These are phyloP conservation scores for Solanum chmielewskii DNA, from an alignment of 257 asterid genomes.

Conservation along the genomic window DNA sequence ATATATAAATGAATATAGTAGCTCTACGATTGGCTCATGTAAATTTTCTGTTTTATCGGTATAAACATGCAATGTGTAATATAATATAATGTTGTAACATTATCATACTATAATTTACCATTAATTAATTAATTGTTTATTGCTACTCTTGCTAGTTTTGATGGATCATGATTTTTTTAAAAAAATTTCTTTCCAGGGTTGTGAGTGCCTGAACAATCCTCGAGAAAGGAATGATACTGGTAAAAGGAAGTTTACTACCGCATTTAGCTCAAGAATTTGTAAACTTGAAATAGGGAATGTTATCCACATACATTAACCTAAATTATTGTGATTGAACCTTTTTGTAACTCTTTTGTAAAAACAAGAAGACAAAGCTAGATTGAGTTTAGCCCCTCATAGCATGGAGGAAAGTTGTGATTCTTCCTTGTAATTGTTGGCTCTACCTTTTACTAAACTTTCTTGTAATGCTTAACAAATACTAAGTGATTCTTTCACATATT, in stretches of 20 bases:
- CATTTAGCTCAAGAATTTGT: slow-evolving; percentile 63
- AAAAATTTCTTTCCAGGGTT: slow-evolving; percentile 27
- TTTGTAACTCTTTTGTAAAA: not conserved
- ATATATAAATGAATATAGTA: not conserved
- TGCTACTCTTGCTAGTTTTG: not conserved
- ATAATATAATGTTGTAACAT: no score
- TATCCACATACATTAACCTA: slow-evolving; percentile 28
- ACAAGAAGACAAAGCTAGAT: not conserved
- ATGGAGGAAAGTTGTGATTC: not conserved
- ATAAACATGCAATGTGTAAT: no score
- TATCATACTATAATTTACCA: no score
- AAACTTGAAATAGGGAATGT: slow-evolving; percentile 62
- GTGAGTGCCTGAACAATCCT: slow-evolving; percentile 15
- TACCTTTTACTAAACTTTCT: not conserved
- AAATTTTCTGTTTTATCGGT: no score
- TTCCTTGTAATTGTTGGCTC: not conserved
- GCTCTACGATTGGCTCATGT: not conserved
- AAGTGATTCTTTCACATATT: not conserved
- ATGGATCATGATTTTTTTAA: not conserved
- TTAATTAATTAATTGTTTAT: not conserved
- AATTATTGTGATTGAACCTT: not conserved
- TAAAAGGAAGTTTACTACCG: slow-evolving; percentile 36
- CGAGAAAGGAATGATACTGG: slow-evolving; percentile 10
- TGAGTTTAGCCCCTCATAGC: not conserved
- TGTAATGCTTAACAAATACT: not conserved